Evolutionary conservation across 176 grass and related monocot species (phyloP).

Genomic region (Zoysia japonica): DNA sequence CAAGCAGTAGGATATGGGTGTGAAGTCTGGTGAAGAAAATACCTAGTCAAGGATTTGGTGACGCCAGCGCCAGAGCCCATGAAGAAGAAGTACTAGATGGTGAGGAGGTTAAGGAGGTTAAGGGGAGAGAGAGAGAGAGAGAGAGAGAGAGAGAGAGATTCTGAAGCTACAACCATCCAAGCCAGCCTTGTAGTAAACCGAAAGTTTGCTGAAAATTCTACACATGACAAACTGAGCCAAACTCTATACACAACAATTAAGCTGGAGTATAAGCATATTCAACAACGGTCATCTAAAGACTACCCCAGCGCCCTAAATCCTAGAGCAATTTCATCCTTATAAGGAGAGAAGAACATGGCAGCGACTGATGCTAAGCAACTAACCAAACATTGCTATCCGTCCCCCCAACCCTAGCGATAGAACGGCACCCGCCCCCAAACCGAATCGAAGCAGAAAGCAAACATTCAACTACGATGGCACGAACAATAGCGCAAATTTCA

Average conservation of each 20-base stretch:
- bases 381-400: neutral
- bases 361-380: neutral
- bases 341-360: neutral
- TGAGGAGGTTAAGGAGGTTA: neutral
- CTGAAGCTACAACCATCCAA: neutral
- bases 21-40: neutral
- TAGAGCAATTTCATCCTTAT: neutral
- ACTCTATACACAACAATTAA: neutral
- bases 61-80: neutral
- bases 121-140: neutral
- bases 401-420: slow-evolving; percentile 27
- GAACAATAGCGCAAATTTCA: neutral
- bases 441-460: neutral
- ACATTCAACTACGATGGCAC: neutral
- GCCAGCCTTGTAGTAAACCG: neutral
- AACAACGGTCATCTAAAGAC: neutral
- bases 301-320: neutral
- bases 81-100: neutral
- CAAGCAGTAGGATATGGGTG: neutral
- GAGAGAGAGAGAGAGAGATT: no score
- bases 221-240: neutral
- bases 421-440: neutral
- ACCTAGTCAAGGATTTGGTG: neutral
- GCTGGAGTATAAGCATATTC: neutral
- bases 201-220: neutral